Base-by-base conservation (phyloP, 2,329 filamentous ascomycete species). In the Cercospora zeae-maydis region DNA sequence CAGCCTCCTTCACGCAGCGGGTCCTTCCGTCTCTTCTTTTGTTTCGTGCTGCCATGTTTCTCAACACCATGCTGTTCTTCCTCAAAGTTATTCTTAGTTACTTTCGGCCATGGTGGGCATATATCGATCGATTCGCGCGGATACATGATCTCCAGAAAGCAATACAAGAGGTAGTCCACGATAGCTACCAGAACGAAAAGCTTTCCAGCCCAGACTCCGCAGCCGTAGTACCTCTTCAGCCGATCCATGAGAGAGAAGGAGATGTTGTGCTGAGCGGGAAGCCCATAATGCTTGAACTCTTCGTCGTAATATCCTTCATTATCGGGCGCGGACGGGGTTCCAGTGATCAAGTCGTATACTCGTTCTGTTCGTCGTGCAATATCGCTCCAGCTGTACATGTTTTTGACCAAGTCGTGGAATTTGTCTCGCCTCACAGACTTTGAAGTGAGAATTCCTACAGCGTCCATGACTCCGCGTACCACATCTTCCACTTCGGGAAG, bases 331-430 rank as follows among this genome's bases (percentile, higher is more conserved):
- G 86, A 87, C 58, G 96, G 87, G n/a, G 87, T 87, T 7, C 92
- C 93, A 2, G 88, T 91, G 69, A 99, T 96, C 53, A 95, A 91
- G 74, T 96, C 88, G 77, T 99, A 99, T 0, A 99, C 95, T 31
- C 93, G 85, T 78, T 99, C 95, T 0, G 95, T 98, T 60, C 95
- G 89, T 70, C 90, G 85, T 13, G 95, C 95, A 30, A 99, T 93
- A 75, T 99, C 93, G 30, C 91, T 91, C 95, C 95, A 99, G 1
- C 92, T 96, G 79, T 99, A 99, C 95, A 98, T 98, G 80, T 90
- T 91, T 77, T 93, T 92, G 66, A 99, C 95, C 76, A 98, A 91
- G 69, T 96, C 93, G 75, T 99, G 95, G 74, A 99, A 99, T 45
- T 89, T 86, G 75, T 98, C 93, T 0, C 95, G 96, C 66, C 92